Evolutionary conservation across 2,329 filamentous ascomycete species (phyloP), one percentile per base, ranked within the genome.

Genomic region (Camillea tinctor): DNA sequence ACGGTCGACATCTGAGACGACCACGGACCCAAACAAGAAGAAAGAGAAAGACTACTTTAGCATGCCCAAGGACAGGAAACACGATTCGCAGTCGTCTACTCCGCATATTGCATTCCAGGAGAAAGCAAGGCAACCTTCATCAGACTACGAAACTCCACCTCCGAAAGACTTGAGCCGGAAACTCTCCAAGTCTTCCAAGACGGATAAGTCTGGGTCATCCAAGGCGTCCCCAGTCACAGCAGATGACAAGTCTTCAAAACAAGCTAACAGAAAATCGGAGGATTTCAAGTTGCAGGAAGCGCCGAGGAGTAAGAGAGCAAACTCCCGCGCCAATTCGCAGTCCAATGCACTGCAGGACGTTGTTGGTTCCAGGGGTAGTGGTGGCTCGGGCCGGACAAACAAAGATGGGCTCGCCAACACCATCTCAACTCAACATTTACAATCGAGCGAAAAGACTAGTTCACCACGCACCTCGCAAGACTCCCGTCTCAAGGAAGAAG

Each of bases 21-120:
- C 77, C 23, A 63, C 71, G 9, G 81, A 86, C 54, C 61, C 75
- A 36, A 74, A 75, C 48, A 82, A 80, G 71, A 77, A 75, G 55
- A 81, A 79, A 63, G 81, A 85, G 22, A 84, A 80, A 63, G 88
- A 90, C 64, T 89, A 89, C 66, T 89, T 88, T 69, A 78, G 74
- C 55, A 68, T 76, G 5, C 63, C 77, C 36, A 82, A 80, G 2
- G 80, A 84, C 55, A 81, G 76, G 66, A 80, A 79, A 53, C 71
- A 69, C 17, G 82, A 83, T 50, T 83, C 82, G 1, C 78, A 80
- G 58, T 73, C 78, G 60, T 84, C 87, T 1, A 93, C 91, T 17
- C 92, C 93, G n/a, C 93, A 97, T 70, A 96, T 96, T 68, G 90
- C 92, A 21, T 96, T 93, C 72, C 92, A 96, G 73, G 92, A 96